A percentile compares a stretch with the other conserved stretches of the same genome.
These are phyloP conservation scores for Pogostemon cablin DNA, from an alignment of 257 asterid genomes.

Conservation along the genomic window DNA sequence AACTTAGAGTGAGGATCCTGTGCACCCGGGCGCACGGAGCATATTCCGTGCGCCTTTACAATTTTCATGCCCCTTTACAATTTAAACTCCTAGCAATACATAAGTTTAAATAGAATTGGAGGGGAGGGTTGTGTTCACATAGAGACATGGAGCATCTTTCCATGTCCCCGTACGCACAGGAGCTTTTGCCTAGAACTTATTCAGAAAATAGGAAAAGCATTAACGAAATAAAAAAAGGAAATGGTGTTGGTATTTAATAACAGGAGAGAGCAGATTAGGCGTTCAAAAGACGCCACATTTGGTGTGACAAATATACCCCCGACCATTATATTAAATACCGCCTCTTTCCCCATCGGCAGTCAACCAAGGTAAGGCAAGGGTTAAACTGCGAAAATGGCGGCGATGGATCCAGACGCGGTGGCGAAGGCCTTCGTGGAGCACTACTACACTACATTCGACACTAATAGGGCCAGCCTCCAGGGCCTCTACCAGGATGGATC, in stretches of 20 bases:
- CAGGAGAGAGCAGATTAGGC: constrained; percentile 28
- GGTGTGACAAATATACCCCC: constrained; percentile 38
- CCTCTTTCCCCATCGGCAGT: neutral
- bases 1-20: too few relatives aligned
- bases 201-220: neutral
- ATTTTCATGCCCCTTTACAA: too few relatives aligned
- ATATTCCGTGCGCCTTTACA: too few relatives aligned
- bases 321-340: constrained; percentile 17
- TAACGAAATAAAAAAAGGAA: neutral
- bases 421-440: constrained; percentile 51
- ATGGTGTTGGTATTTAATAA: neutral
- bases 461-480: constrained; percentile 38
- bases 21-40: too few relatives aligned
- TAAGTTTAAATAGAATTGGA: too few relatives aligned
- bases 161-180: too few relatives aligned
- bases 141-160: too few relatives aligned
- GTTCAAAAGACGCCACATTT: constrained; percentile 38
- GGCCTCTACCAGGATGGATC: constrained; percentile 46
- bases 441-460: constrained; percentile 48
- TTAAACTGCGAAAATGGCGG: constrained; percentile 24
- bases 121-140: too few relatives aligned
- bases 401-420: constrained; percentile 51
- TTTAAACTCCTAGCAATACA: too few relatives aligned
- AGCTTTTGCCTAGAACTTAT: constrained; percentile 6
- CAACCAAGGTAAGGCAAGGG: neutral